These are phyloP conservation scores for Nigrograna mackinnonii DNA, from an alignment of 2,329 filamentous ascomycete species.

Conservation along the genomic window DNA sequence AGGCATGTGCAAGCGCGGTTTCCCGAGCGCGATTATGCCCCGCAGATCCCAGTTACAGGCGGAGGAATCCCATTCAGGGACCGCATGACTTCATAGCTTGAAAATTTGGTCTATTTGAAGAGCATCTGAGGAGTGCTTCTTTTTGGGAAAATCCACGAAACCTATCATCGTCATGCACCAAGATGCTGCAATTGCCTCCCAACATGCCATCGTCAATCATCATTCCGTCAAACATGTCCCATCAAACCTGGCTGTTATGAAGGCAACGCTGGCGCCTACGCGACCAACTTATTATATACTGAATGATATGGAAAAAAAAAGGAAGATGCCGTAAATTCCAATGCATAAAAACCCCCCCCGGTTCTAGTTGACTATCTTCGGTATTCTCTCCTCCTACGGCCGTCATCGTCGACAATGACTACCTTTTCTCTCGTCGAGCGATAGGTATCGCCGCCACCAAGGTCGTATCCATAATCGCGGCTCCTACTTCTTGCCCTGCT, in stretches of 20 bases:
- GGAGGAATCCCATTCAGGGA: constrained; percentile 5
- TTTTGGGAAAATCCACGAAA: background rate
- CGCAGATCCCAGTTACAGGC: constrained; percentile 4
- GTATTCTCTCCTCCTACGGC: constrained; percentile 26
- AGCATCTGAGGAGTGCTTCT: background rate
- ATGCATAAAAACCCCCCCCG: too few species aligned
- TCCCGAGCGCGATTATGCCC: background rate
- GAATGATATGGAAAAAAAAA: too few species aligned
- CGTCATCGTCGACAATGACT: constrained; percentile 26
- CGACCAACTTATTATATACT: too few species aligned
- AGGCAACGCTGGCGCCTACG: too few species aligned
- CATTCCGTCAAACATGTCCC: background rate
- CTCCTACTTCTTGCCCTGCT: constrained; percentile 28
- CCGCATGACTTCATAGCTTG: constrained; percentile 4
- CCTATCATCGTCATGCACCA: background rate
- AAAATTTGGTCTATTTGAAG: constrained; percentile 5
- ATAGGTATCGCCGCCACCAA: constrained; percentile 27
- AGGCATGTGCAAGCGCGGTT: too few species aligned
- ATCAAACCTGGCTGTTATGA: too few species aligned
- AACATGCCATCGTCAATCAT: constrained; percentile 4
- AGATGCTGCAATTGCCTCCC: background rate
- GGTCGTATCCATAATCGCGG: constrained; percentile 27
- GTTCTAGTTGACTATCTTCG: constrained; percentile 13
- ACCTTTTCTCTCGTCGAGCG: constrained; percentile 36
- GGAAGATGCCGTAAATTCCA: too few species aligned